These are phyloP conservation scores for Leucogyrophana mollusca DNA, from an alignment of 768 basidiomycete genomes.

Conservation along the genomic window DNA sequence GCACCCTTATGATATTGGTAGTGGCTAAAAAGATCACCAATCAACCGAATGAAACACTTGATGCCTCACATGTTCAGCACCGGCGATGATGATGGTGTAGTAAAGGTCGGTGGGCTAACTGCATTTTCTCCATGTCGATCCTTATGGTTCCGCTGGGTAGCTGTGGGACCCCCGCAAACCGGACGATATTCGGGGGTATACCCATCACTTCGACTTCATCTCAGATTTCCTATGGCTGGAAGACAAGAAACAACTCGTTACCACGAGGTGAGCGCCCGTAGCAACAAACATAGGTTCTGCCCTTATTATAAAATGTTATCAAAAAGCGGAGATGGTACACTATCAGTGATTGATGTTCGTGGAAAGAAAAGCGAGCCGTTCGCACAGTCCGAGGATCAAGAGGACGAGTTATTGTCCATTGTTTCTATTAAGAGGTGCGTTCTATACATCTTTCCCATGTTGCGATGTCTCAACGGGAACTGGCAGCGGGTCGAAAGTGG, in stretches of 20 bases:
- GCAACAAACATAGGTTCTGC: not conserved
- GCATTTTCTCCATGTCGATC: no score
- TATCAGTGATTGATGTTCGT: conserved; percentile 90
- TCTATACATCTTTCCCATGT: not conserved
- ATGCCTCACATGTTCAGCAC: conserved; percentile 74
- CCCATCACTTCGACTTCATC: conserved; percentile 93
- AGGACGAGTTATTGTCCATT: conserved; percentile 88
- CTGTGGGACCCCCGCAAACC: conserved; percentile 85
- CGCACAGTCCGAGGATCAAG: conserved; percentile 92
- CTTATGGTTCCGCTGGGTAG: conserved; percentile 46
- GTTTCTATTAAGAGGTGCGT: conserved; percentile 79
- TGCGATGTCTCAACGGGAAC: not conserved
- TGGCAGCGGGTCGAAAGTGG: conserved; percentile 68
- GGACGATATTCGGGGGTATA: conserved; percentile 64
- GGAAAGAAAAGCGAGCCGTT: conserved; percentile 75
- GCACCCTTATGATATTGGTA: conserved; percentile 30
- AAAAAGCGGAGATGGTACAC: conserved; percentile 84
- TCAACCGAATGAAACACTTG: conserved; percentile 80
- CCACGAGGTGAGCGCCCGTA: conserved; percentile 65
- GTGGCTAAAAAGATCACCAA: conserved; percentile 58
- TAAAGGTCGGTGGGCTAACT: conserved; percentile 59
- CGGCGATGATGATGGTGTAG: conserved; percentile 92
- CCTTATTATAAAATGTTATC: not conserved
- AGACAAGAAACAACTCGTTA: conserved; percentile 80
- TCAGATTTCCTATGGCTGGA: conserved; percentile 87